phyloP scores from a whole-genome alignment of 306 rosid genomes.

The Lathyrus tuberosus region DNA sequence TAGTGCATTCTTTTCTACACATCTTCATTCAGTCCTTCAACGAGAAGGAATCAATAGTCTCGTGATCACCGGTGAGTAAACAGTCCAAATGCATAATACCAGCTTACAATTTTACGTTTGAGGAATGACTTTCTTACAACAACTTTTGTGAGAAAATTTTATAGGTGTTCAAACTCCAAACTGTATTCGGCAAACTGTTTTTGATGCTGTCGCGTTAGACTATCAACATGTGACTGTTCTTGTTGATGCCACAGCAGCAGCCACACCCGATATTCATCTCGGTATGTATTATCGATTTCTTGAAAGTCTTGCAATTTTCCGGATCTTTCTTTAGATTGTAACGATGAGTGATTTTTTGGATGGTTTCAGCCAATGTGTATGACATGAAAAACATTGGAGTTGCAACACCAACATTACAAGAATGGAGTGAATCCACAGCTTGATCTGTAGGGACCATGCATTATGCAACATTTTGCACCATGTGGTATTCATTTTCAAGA shows the following conservation, averaged over 20 bases:
- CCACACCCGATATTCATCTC: constrained; percentile 67
- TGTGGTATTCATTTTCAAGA: constrained; percentile 34
- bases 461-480: constrained; percentile 11
- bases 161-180: constrained; percentile 96
- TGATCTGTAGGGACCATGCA: constrained; percentile 39
- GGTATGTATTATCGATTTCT: constrained; percentile 50
- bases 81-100: not conserved
- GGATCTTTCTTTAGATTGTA: not conserved
- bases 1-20: constrained; percentile 88
- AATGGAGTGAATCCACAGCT: constrained; percentile 64
- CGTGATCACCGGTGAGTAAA: constrained; percentile 66
- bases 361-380: constrained; percentile 71
- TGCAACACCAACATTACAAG: constrained; percentile 57
- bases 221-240: constrained; percentile 69
- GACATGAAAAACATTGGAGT: constrained; percentile 92
- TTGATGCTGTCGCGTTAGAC: constrained; percentile 84
- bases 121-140: too few species aligned
- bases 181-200: constrained; percentile 92
- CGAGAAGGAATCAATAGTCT: constrained; percentile 62
- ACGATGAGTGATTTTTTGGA: constrained; percentile 26
- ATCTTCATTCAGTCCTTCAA: constrained; percentile 76
- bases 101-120: constrained; percentile 15
- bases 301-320: too few species aligned
- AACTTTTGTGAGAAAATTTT: not conserved
- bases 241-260: constrained; percentile 91